Conservation (phyloP, 2,329 filamentous ascomycete species). For the Penicillium crustosum region DNA sequence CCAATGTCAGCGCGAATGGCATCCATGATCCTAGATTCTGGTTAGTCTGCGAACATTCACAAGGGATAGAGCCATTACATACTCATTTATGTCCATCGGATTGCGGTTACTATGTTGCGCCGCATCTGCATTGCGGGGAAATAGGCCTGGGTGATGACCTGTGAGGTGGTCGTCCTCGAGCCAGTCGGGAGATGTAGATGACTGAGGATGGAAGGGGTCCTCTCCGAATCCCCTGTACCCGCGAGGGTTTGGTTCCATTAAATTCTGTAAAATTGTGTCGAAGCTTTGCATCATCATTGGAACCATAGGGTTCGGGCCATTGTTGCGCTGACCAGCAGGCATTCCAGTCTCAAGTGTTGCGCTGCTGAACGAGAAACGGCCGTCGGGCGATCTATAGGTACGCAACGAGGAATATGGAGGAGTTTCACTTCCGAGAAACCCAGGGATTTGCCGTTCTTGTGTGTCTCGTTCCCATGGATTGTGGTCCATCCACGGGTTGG, state of each 20-base stretch:
- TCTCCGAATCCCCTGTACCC: constrained; percentile 4
- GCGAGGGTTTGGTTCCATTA: constrained; percentile 35
- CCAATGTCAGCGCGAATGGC: constrained; percentile 28
- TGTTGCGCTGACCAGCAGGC: constrained; percentile 20
- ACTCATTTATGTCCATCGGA: constrained; percentile 51
- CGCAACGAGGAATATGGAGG: constrained; percentile 33
- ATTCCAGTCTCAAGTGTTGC: constrained; percentile 31
- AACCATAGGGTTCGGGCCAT: constrained; percentile 23
- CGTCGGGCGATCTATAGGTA: constrained; percentile 47
- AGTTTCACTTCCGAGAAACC: constrained; percentile 15
- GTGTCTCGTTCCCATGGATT: constrained; percentile 52
- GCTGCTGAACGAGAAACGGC: constrained; percentile 44
- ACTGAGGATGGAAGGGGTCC: constrained; percentile 10
- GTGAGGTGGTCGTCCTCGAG: constrained; percentile 8
- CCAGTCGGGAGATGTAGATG: constrained; percentile 13
- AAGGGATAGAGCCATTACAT: constrained; percentile 28
- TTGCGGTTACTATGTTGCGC: constrained; percentile 51
- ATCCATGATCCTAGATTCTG: constrained; percentile 27
- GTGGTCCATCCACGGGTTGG: constrained; percentile 44
- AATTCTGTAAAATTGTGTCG: constrained; percentile 48
- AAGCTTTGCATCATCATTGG: constrained; percentile 39
- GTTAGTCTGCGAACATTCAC: constrained; percentile 6
- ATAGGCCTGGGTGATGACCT: constrained; percentile 36
- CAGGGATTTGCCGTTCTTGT: constrained; percentile 34
- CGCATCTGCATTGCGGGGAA: constrained; percentile 53